A percentile compares a stretch with the other conserved stretches of the same genome.
These are phyloP conservation scores for Triadica sebifera DNA, from an alignment of 345 rosid species.

Conservation along the genomic window DNA sequence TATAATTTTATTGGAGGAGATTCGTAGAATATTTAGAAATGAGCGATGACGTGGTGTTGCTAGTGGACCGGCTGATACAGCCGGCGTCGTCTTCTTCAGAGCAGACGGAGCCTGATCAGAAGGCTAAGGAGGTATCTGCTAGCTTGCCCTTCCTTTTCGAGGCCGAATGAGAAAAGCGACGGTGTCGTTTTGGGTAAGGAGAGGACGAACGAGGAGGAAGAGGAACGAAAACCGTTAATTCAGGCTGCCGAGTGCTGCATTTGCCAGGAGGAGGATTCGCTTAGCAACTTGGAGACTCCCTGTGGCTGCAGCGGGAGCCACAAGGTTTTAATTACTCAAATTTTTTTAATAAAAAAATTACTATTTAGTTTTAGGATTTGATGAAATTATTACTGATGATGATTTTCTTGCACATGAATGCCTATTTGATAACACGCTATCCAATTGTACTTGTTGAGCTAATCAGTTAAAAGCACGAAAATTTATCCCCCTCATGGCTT, in stretches of 20 bases:
- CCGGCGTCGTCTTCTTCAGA: constrained; percentile 31
- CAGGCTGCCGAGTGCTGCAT: constrained; percentile 78
- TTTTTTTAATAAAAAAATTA: neutral
- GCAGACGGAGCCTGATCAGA: constrained; percentile 29
- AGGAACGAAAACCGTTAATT: constrained; percentile 69
- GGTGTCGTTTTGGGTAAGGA: constrained; percentile 18
- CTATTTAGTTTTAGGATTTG: neutral
- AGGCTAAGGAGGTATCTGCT: neutral
- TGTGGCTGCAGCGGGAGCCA: constrained; percentile 88
- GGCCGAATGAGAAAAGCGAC: constrained; percentile 31
- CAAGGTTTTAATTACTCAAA: constrained; percentile 44
- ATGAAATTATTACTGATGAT: neutral
- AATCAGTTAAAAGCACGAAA: too few species aligned
- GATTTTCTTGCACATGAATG: neutral
- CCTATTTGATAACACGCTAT: too few species aligned
- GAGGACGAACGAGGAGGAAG: constrained; percentile 30
- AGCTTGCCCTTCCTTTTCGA: constrained; percentile 14
- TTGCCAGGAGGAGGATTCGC: constrained; percentile 85
- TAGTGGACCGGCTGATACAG: constrained; percentile 53
- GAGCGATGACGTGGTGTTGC: constrained; percentile 67
- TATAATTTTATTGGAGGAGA: neutral
- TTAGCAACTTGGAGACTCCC: constrained; percentile 71
- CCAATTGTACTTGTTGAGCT: too few species aligned
- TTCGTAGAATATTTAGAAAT: constrained; percentile 30
- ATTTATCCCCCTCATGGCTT: too few species aligned